A percentile compares a stretch with the other conserved stretches of the same genome.
These are phyloP conservation scores for Dysphania ambrosioides DNA, from an alignment of 148 eudicot species.

Conservation along the genomic window DNA sequence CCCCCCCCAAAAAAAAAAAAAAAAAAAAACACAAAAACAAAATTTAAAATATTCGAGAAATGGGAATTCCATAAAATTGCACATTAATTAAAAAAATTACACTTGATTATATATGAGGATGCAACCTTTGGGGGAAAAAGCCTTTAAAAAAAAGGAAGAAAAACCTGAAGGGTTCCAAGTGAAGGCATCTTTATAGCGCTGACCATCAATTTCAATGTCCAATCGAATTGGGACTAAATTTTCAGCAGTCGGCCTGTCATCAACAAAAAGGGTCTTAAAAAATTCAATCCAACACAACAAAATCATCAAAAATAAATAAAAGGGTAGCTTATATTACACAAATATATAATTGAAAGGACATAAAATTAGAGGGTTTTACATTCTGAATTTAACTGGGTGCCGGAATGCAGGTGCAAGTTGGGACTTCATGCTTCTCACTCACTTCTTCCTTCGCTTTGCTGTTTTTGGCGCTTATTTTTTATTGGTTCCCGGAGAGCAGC, in stretches of 20 bases:
- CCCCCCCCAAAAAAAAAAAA: too few species aligned
- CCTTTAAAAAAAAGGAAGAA: neutral
- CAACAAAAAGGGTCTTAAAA: neutral
- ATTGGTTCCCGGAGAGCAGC: too few species aligned
- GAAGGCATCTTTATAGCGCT: slow-evolving; percentile 82
- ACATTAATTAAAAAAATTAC: neutral
- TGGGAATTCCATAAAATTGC: neutral
- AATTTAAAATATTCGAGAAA: too few species aligned
- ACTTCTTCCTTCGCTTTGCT: neutral
- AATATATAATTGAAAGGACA: neutral
- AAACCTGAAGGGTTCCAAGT: slow-evolving; percentile 85
- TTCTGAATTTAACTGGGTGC: slow-evolving; percentile 58
- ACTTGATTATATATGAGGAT: neutral
- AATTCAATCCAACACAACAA: neutral
- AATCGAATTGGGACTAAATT: slow-evolving; percentile 85
- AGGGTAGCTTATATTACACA: too few species aligned
- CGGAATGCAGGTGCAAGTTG: slow-evolving; percentile 33
- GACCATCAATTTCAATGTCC: slow-evolving; percentile 83
- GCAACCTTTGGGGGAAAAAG: neutral
- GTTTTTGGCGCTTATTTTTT: slow-evolving; percentile 9
- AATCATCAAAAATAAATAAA: neutral
- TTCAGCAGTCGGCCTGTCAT: slow-evolving; percentile 72
- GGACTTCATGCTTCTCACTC: slow-evolving; percentile 39
- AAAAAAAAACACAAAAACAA: too few species aligned
- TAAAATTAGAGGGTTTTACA: slow-evolving; percentile 31